A percentile compares a stretch with the other conserved stretches of the same genome.
phyloP scores from a whole-genome alignment of 176 grass and related monocot genomes.

The Oryza nivara region DNA sequence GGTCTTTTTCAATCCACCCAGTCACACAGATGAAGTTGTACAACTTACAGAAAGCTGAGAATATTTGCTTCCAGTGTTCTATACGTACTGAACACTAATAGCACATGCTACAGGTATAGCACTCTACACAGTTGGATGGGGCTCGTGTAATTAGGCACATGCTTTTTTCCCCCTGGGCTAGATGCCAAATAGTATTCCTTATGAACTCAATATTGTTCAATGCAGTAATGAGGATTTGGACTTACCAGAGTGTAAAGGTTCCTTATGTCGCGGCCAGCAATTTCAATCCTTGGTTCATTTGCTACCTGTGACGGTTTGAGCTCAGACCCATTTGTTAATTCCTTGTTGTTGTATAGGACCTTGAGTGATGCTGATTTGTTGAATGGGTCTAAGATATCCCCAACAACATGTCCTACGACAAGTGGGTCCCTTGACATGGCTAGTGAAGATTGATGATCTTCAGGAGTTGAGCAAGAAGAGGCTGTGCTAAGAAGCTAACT shows the following conservation, averaged over 20 bases:
- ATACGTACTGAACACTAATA: slow-evolving; percentile 23
- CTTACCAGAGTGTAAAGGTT: slow-evolving; percentile 97
- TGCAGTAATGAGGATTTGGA: slow-evolving; percentile 30
- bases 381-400: slow-evolving; percentile 90
- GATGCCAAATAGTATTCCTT: not conserved
- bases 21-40: slow-evolving; percentile 32
- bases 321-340: slow-evolving; percentile 82
- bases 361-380: slow-evolving; percentile 72
- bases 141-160: not conserved
- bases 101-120: slow-evolving; percentile 15
- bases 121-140: not conserved
- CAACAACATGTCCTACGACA: slow-evolving; percentile 83
- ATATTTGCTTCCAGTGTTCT: slow-evolving; percentile 39
- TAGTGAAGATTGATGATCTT: slow-evolving; percentile 32
- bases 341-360: slow-evolving; percentile 79
- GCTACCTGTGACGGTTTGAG: slow-evolving; percentile 88
- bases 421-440: slow-evolving; percentile 94
- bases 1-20: slow-evolving; percentile 32
- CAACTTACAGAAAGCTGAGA: slow-evolving; percentile 28
- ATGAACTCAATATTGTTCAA: slow-evolving; percentile 28
- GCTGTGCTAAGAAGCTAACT: slow-evolving; percentile 34
- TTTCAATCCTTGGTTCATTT: slow-evolving; percentile 68
- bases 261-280: slow-evolving; percentile 56
- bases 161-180: not conserved
- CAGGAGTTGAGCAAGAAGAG: slow-evolving; percentile 20